These are phyloP conservation scores for Fusarium cicatricum DNA, from an alignment of 2,329 filamentous ascomycete genomes.

Conservation along the genomic window DNA sequence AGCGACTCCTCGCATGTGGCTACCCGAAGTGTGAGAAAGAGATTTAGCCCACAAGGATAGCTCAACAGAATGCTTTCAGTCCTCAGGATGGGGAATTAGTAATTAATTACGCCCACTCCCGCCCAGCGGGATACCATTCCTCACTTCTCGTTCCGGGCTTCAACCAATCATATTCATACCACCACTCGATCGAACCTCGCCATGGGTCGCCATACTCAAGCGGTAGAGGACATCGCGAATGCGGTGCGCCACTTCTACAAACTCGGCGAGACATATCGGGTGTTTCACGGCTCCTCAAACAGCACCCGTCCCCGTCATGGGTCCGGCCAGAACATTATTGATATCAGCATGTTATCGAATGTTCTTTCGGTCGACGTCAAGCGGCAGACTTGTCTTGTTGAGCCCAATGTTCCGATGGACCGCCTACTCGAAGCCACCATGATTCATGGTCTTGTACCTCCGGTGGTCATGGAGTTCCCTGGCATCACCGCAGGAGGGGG, in stretches of 20 bases:
- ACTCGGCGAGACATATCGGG: slow-evolving; percentile 66
- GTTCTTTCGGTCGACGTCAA: slow-evolving; percentile 20
- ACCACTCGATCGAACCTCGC: background rate
- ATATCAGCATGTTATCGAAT: slow-evolving; percentile 34
- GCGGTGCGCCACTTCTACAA: slow-evolving; percentile 55
- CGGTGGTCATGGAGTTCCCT: slow-evolving; percentile 76
- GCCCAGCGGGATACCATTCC: background rate
- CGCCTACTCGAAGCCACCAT: slow-evolving; percentile 65
- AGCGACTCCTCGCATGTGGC: slow-evolving; percentile 4
- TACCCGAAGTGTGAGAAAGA: background rate
- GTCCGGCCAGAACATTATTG: slow-evolving; percentile 23
- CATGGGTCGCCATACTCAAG: slow-evolving; percentile 58
- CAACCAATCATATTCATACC: background rate
- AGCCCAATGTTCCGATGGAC: slow-evolving; percentile 77
- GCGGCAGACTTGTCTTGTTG: slow-evolving; percentile 54
- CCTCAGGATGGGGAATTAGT: background rate
- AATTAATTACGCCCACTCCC: background rate
- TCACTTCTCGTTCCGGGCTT: background rate
- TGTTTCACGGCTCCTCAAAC: slow-evolving; percentile 78
- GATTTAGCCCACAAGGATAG: background rate
- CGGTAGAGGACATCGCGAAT: slow-evolving; percentile 53
- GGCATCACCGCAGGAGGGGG: slow-evolving; percentile 74
- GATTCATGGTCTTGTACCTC: slow-evolving; percentile 63
- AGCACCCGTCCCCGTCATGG: slow-evolving; percentile 65
- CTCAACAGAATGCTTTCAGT: background rate